Evolutionary conservation across 140 eudicot species (phyloP), one percentile per base, ranked within the genome.

Genomic region (Senecio squalidus): DNA sequence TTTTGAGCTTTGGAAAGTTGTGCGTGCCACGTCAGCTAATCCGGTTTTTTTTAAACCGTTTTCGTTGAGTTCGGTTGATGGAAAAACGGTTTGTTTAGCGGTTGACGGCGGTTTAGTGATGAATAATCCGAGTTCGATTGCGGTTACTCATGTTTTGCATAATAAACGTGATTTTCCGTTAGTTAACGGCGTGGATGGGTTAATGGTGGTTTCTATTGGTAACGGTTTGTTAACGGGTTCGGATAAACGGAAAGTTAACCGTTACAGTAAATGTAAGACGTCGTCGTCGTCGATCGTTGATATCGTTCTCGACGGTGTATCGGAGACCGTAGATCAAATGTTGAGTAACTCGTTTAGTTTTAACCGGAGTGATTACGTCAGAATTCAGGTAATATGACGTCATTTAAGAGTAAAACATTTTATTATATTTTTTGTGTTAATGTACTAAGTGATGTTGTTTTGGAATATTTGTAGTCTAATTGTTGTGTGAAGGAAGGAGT

Each of bases 271-370:
- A 11, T 85, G 94, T 45, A n/a, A n/a, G n/a, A n/a, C n/a, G n/a
- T 31, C 56, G 5, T 58, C 76, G 58, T 76, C 83, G 4, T 48
- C 88, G 0, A 75, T 88, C 47, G 84, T 88, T 11, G 82, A 69
- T 64, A 80, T 92, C 51, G 96, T 55, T 30, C 78, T 82, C 29
- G 94, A 88, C 68, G 99, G 99, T 64, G 93, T 88, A 14, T 87
- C 96, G 21, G 99, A 92, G 36, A 92, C 95, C 9, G 57, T 87
- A 15, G 99, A 92, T 50, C 99, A 92, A 66, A 70, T 88, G 87
- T 60, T 92, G 11, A 87, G 93, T 8, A 87, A 92, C 67, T 89
- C 96, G 24, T 92, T 92, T 71, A 82, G 80, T 68, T 92, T 84
- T 84, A 88, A 82, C 62, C 93, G 66, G 2, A 62, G 57, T 7